Percentiles rank a stretch among this genome's conserved stretches.
Evolutionary conservation across 768 basidiomycete species (phyloP).

Genomic region (Tricholoma bakamatsutake): DNA sequence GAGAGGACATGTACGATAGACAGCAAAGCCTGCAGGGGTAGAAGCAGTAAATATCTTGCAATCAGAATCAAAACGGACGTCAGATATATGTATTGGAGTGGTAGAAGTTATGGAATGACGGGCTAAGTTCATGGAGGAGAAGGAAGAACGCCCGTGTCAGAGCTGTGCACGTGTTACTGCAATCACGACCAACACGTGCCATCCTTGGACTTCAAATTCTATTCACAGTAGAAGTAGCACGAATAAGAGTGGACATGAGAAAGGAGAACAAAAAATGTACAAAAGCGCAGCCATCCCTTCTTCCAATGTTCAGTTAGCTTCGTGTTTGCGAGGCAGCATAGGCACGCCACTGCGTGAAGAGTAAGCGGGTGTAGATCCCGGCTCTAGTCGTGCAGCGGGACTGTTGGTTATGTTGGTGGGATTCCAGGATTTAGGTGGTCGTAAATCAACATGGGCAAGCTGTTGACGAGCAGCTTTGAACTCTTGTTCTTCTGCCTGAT

Average conservation of each 20-base stretch:
- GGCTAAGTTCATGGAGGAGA: conserved; percentile 71
- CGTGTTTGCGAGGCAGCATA: conserved; percentile 1
- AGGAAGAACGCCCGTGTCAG: conserved; percentile 3
- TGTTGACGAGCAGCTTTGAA: conserved; percentile 78
- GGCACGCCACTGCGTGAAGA: conserved; percentile 3
- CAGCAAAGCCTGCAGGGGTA: conserved; percentile 77
- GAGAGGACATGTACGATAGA: conserved; percentile 74
- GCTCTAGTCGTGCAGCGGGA: conserved; percentile 15
- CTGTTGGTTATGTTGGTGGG: conserved; percentile 39
- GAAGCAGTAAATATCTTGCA: conserved; percentile 75
- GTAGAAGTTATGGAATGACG: conserved; percentile 79
- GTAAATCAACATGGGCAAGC: conserved; percentile 66
- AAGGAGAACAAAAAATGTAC: conserved; percentile 9
- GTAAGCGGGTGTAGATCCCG: conserved; percentile 3
- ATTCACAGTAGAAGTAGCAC: neutral
- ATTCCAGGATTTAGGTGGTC: conserved; percentile 75
- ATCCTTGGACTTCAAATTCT: neutral
- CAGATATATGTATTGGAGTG: conserved; percentile 65
- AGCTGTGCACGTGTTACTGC: neutral
- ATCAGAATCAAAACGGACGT: conserved; percentile 77
- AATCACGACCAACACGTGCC: neutral
- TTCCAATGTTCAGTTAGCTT: conserved; percentile 1
- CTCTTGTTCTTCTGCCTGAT: conserved; percentile 72
- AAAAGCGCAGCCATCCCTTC: neutral
- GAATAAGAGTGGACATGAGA: neutral